These are phyloP conservation scores for Phytophthora sp. DNA, from an alignment of 352 stramenopile species.

Conservation along the genomic window DNA sequence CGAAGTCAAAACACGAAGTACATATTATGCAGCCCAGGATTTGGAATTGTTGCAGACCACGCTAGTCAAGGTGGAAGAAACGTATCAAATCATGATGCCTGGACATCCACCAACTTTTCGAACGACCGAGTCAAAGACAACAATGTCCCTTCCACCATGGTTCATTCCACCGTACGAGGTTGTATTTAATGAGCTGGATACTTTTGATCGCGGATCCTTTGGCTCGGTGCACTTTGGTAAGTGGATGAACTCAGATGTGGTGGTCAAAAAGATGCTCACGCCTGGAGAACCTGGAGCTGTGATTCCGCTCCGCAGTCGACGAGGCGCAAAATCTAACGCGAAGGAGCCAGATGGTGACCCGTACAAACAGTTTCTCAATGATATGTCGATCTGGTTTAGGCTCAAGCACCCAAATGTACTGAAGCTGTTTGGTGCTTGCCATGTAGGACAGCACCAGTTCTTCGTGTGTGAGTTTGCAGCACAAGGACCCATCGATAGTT, in stretches of 20 bases:
- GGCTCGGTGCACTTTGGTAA: constrained; percentile 35
- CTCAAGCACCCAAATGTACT: constrained; percentile 37
- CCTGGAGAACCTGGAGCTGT: constrained; percentile 2
- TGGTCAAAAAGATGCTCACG: constrained; percentile 35
- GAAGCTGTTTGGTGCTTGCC: constrained; percentile 34
- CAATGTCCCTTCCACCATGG: constrained; percentile 19
- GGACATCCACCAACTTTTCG: not conserved
- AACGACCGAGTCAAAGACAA: constrained; percentile 7
- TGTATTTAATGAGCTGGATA: constrained; percentile 25
- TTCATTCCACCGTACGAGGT: constrained; percentile 43
- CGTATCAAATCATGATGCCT: constrained; percentile 6
- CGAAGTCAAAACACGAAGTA: constrained; percentile 28
- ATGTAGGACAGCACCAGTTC: constrained; percentile 25
- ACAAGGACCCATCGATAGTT: constrained; percentile 29
- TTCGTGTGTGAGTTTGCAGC: constrained; percentile 26
- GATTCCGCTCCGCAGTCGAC: constrained; percentile 7
- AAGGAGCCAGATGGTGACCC: constrained; percentile 3
- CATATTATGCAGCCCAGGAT: constrained; percentile 14
- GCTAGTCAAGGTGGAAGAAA: constrained; percentile 22
- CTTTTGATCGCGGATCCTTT: constrained; percentile 26
- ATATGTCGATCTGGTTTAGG: constrained; percentile 31
- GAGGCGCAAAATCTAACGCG: constrained; percentile 8
- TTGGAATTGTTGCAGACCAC: constrained; percentile 23
- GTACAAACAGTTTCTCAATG: constrained; percentile 19
- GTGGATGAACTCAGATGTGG: constrained; percentile 30